These are phyloP conservation scores for Colletotrichum spinosum DNA, from an alignment of 2,329 filamentous ascomycete species.

Conservation along the genomic window DNA sequence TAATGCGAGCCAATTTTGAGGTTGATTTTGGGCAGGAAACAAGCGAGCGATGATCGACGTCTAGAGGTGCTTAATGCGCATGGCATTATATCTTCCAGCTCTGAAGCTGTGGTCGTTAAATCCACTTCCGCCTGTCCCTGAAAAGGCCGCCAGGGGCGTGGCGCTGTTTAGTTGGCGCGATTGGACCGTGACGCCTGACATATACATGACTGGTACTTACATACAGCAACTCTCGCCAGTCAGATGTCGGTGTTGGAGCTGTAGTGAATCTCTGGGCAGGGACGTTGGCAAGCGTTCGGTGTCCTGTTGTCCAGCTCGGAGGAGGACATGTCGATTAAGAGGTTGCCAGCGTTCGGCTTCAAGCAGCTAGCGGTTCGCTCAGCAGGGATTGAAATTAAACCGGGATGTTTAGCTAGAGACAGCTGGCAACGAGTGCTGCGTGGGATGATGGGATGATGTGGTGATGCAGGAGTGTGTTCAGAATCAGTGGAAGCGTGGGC, in stretches of 20 bases:
- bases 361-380: conserved; percentile 8
- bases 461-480: conserved; percentile 8
- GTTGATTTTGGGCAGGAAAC: conserved; percentile 1
- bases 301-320: neutral
- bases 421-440: conserved; percentile 16
- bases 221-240: conserved; percentile 18
- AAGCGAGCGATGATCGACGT: conserved; percentile 22
- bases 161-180: too few relatives aligned
- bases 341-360: conserved; percentile 11
- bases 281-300: conserved; percentile 6
- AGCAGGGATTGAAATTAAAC: conserved; percentile 27
- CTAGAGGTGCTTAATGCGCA: neutral
- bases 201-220: neutral
- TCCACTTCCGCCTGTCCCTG: too few relatives aligned
- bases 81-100: too few relatives aligned
- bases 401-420: conserved; percentile 10
- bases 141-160: too few relatives aligned
- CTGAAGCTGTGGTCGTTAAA: too few relatives aligned
- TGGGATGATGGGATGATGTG: conserved; percentile 30
- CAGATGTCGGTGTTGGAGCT: conserved; percentile 11
- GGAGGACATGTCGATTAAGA: conserved; percentile 23
- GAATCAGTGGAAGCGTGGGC: neutral
- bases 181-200: too few relatives aligned
- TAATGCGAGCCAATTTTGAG: conserved; percentile 18
- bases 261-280: conserved; percentile 30